A percentile compares a stretch with the other conserved stretches of the same genome.
Evolutionary conservation across 306 rosid genomes (phyloP).

Genomic region (Fagus sylvatica): DNA sequence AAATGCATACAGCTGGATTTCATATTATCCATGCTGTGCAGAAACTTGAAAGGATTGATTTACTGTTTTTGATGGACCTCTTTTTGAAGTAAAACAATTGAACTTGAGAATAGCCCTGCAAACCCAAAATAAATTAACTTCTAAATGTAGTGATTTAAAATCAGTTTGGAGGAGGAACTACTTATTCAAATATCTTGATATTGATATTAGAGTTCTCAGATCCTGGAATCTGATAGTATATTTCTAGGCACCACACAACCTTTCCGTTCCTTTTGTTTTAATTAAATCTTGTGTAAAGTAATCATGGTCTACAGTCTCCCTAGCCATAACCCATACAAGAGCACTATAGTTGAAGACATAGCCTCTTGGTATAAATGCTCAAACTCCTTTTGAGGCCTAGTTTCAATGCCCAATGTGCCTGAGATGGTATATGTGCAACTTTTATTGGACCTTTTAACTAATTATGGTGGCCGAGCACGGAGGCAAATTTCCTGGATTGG

Average conservation of each 20-base stretch:
- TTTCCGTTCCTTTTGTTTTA: not conserved
- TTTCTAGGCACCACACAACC: not conserved
- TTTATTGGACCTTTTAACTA: not conserved
- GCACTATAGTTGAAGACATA: not conserved
- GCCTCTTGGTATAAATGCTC: not conserved
- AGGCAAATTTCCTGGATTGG: not conserved
- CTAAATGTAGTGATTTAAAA: not conserved
- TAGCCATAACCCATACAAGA: not conserved
- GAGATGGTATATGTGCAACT: not conserved
- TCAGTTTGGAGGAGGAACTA: not conserved
- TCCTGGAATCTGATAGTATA: not conserved
- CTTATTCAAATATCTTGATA: not conserved
- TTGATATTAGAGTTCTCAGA: not conserved
- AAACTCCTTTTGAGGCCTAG: not conserved
- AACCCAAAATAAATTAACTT: not conserved
- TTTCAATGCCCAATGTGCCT: not conserved
- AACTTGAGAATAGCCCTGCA: not conserved
- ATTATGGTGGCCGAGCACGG: not conserved
- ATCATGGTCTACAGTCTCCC: not conserved
- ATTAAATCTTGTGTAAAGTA: not conserved
- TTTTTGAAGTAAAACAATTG: not conserved
- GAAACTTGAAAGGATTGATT: not conserved
- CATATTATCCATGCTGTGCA: not conserved
- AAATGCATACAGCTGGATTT: conserved; percentile 29
- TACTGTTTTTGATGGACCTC: not conserved